Conservation (phyloP, 257 asterid genomes). For the Solanum corneliomulleri region DNA sequence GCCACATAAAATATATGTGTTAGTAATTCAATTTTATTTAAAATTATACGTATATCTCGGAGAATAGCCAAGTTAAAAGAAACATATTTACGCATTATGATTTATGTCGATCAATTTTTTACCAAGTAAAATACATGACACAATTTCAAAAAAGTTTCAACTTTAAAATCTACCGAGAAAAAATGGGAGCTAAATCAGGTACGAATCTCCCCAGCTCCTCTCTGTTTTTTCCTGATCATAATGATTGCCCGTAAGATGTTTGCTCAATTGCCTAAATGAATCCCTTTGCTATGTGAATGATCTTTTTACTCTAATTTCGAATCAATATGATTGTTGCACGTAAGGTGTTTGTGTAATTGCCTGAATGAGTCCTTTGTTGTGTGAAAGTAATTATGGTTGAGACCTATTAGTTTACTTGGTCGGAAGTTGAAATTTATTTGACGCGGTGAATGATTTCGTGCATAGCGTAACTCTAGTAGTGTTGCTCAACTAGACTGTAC, state of each 20-base stretch:
- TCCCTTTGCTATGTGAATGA: background rate
- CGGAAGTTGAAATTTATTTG: too few species aligned
- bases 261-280: background rate
- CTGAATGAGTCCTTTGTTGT: background rate
- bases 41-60: rapidly evolving
- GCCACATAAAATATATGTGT: too few species aligned
- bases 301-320: background rate
- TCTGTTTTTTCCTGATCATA: background rate
- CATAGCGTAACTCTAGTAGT: too few species aligned
- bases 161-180: too few species aligned
- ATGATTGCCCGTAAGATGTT: background rate
- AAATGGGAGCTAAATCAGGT: background rate
- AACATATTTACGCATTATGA: too few species aligned
- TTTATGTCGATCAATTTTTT: too few species aligned
- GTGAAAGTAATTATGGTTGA: background rate
- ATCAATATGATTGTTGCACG: background rate
- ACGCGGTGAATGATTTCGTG: too few species aligned
- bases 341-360: background rate
- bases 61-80: too few species aligned
- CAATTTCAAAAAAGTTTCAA: too few species aligned
- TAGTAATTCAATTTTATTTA: too few species aligned
- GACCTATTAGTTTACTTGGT: too few species aligned
- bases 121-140: background rate
- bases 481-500: too few species aligned
- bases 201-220: background rate